Base-by-base conservation (phyloP, 2,329 filamentous ascomycete genomes). In the Colletotrichum cereale region DNA sequence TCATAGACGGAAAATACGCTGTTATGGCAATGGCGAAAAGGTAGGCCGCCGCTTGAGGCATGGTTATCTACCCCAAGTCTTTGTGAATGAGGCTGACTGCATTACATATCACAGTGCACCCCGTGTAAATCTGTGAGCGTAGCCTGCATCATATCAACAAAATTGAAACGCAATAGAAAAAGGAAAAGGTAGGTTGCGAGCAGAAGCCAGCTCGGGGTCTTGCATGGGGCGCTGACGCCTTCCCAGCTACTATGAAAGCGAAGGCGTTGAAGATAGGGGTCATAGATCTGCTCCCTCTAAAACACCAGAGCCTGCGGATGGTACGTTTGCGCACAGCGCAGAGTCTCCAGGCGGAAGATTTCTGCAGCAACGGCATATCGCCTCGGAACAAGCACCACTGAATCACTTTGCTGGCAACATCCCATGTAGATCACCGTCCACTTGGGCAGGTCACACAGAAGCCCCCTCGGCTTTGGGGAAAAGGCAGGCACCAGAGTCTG, bases 151-250 rank as follows among this genome's bases (percentile, higher is more conserved):
- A 26, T 63, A 1, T 71, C 71, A 18, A 67, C 53, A 14, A 71
- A 71, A 40, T 26, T 73, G 18, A 71, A 73, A 38, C 62, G 71
- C 5, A 71, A 73, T 24, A 47, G 71, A 24, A 73, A 73, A 21
- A 66, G 71, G 10, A 73, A 71, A 26, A 71, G 67, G 71, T 73
- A 24, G 40, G 70, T 21, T 34, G 4, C 24, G 21, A n/a, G 5
- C n/a, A 29, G 14, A n/a, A 11, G 24, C 7, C 3, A 24, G n/a
- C 18, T 14, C 6, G 24, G 14, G 1, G 6, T 12, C 24, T 16
- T 18, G 2, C 6, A 29, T 31, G 5, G 6, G 11, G 4, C 24
- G 21, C 47, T 65, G 6, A 64, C 50, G 21, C 16, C 5, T 26
- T 36, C 11, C 16, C 6, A 73, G 70, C 36, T 73, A 65, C 48